Base-by-base conservation (phyloP, 1,284 basidiomycete genomes). In the Ganoderma meredithae region DNA sequence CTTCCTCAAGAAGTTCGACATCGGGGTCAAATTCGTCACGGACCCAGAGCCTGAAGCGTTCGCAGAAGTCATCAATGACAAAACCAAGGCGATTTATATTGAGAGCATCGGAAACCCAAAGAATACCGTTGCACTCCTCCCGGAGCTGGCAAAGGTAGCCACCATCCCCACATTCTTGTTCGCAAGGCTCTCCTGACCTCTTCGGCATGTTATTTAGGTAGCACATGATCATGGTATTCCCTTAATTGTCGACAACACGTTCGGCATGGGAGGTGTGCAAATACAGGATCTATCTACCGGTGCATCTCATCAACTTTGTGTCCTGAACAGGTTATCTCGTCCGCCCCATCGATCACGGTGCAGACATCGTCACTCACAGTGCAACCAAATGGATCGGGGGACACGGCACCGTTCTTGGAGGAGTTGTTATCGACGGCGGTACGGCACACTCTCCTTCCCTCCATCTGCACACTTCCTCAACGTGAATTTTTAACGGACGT, bases 311-410 rank as follows among this genome's bases (percentile, higher is more conserved):
- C 52, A 8, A 13, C 7, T 8, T 19, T 8, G 7, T 4, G 22
- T 0, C 6, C 12, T 15, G 27, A 33, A 3, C 64, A 88, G 90
- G 92, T 19, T 95, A 92, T 76, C 83, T 94, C 49, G 79, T 92
- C 67, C 84, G 86, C 1, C 94, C 95, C 15, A 89, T 96, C 68
- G 87, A 92, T 41, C 85, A 90, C 71, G 95, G 95, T 22, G 95
- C 94, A 3, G 52, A 97, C 76, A 93, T 97, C 67, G 85, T 96
- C 66, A 92, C 95, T 9, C 92, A 96, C 81, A 93, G 90, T 69
- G 94, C 94, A 0, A 96, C 95, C 1, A 96, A 97, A 78, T 96
- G 95, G 95, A 95, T 96, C 66, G 92, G 94, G 43, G 94, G 95
- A 0, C 95, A 95, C 78, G 94, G 95, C 69, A 96, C 91, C 2